Evolutionary conservation across 176 grass and related monocot species (phyloP).

Genomic region (Musa troglodytarum): DNA sequence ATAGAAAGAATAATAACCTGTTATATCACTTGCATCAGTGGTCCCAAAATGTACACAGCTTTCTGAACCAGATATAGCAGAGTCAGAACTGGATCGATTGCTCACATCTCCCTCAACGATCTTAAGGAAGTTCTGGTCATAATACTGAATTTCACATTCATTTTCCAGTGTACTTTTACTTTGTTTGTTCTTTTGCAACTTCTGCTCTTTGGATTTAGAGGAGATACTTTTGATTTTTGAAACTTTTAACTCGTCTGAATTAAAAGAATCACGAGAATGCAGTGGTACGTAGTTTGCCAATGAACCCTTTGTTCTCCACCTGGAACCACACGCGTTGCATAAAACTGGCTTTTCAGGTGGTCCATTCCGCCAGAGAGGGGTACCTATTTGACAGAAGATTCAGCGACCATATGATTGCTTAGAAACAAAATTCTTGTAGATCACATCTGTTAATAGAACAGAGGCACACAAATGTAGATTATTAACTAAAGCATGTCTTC

Average conservation of each 20-base stretch:
- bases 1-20: conserved; percentile 31
- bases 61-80: conserved; percentile 30
- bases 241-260: conserved; percentile 55
- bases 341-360: conserved; percentile 86
- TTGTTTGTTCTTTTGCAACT: conserved; percentile 24
- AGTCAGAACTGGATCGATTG: conserved; percentile 35
- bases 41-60: conserved; percentile 26
- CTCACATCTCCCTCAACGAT: conserved; percentile 28
- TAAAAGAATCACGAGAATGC: conserved; percentile 53
- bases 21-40: conserved; percentile 28
- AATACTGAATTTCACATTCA: conserved; percentile 12
- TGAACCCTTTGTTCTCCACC: conserved; percentile 91
- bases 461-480: background rate
- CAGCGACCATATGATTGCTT: background rate
- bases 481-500: background rate
- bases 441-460: background rate
- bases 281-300: conserved; percentile 82
- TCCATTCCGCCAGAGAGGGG: conserved; percentile 94
- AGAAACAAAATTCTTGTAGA: background rate
- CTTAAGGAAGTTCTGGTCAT: conserved; percentile 25
- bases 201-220: conserved; percentile 25
- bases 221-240: conserved; percentile 39
- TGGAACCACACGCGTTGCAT: conserved; percentile 93
- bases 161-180: background rate
- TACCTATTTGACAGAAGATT: conserved; percentile 44